Evolutionary conservation across 352 stramenopile species (phyloP).

Genomic region (Phytophthora fragariaefolia): DNA sequence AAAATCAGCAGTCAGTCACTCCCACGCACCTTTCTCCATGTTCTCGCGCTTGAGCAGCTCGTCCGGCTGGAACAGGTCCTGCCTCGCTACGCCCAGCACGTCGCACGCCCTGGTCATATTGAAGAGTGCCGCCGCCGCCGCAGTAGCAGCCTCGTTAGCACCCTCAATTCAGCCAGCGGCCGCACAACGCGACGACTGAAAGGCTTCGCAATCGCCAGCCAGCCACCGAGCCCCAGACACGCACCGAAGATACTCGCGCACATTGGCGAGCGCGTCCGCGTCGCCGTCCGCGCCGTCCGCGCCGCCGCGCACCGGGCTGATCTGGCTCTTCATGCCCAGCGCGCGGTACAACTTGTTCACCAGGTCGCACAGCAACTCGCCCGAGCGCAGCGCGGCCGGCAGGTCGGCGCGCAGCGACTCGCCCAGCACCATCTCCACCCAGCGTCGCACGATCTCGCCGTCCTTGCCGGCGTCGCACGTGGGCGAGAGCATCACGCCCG

Average conservation of each 20-base stretch:
- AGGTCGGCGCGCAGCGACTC: conserved; percentile 72
- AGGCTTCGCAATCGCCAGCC: background rate
- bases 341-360: conserved; percentile 79
- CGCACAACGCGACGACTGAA: conserved; percentile 14
- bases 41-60: conserved; percentile 67
- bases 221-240: conserved; percentile 1
- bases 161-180: conserved; percentile 15
- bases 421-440: conserved; percentile 90
- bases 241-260: conserved; percentile 75
- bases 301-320: conserved; percentile 29
- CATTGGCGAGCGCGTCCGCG: conserved; percentile 44
- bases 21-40: conserved; percentile 69
- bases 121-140: background rate
- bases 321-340: conserved; percentile 78
- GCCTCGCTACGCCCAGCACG: conserved; percentile 58
- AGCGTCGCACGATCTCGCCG: conserved; percentile 79
- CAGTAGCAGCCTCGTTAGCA: conserved; percentile 15
- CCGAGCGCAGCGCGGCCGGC: conserved; percentile 61
- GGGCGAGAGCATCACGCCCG: conserved; percentile 45
- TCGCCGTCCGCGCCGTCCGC: conserved; percentile 17
- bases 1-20: background rate
- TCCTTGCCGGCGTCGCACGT: conserved; percentile 49
- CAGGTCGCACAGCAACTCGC: conserved; percentile 68
- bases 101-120: conserved; percentile 64
- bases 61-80: conserved; percentile 76